phyloP scores from a whole-genome alignment of 306 rosid genomes.

The Cyclanthera cordifolia region DNA sequence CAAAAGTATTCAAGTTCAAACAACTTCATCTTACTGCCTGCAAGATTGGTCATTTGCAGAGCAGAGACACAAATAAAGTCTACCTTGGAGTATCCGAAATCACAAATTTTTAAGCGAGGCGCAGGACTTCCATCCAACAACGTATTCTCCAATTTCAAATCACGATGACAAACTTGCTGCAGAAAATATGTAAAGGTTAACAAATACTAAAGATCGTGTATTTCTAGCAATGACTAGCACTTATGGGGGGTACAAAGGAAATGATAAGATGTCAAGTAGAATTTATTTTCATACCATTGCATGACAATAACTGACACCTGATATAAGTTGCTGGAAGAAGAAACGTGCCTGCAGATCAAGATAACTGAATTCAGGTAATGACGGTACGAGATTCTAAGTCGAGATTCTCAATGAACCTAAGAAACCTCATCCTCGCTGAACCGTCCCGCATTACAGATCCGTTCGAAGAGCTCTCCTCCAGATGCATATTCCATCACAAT shows the following conservation, averaged over 20 bases:
- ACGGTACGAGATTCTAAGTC: slow-evolving; percentile 2
- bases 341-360: slow-evolving; percentile 66
- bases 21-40: not conserved
- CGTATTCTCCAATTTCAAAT: slow-evolving; percentile 86
- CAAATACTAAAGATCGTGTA: slow-evolving; percentile 12
- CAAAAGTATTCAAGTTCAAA: not conserved
- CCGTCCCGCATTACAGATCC: slow-evolving; percentile 98
- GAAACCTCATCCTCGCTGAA: slow-evolving; percentile 93
- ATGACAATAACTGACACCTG: slow-evolving; percentile 94
- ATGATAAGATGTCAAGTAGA: not conserved
- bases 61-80: not conserved
- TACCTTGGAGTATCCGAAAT: slow-evolving; percentile 95
- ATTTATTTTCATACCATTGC: slow-evolving; percentile 46
- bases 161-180: slow-evolving; percentile 94
- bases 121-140: slow-evolving; percentile 91
- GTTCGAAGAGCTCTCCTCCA: slow-evolving; percentile 90
- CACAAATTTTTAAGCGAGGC: slow-evolving; percentile 89
- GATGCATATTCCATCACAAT: slow-evolving; percentile 95
- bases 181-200: slow-evolving; percentile 19
- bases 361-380: slow-evolving; percentile 15
- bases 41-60: not conserved
- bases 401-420: slow-evolving; percentile 10
- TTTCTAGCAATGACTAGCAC: not conserved
- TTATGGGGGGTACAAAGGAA: not conserved
- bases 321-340: slow-evolving; percentile 92